Conservation (phyloP, 2,329 filamentous ascomycete species). For the Cladophialophora bantiana region DNA sequence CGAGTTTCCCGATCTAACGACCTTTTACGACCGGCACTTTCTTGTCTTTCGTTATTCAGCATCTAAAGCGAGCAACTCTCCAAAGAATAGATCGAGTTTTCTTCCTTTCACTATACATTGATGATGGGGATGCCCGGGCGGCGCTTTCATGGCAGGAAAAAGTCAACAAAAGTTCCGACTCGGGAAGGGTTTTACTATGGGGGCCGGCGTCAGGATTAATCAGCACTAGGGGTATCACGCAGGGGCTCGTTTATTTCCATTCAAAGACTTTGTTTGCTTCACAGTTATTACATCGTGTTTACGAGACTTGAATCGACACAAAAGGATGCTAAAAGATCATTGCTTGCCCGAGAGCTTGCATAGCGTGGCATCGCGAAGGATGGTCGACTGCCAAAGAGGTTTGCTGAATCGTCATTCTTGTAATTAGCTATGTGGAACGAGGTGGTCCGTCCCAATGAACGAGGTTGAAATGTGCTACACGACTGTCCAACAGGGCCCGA, state of each 20-base stretch:
- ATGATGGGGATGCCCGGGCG: conserved; percentile 31
- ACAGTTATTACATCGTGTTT: conserved; percentile 19
- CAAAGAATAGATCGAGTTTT: conserved; percentile 31
- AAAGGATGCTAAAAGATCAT: conserved; percentile 18
- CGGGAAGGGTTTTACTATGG: conserved; percentile 14
- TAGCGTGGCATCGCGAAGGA: conserved; percentile 16
- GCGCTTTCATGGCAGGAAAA: conserved; percentile 31
- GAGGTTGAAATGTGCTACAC: conserved; percentile 21
- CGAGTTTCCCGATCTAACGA: conserved; percentile 35
- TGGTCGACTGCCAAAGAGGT: conserved; percentile 17
- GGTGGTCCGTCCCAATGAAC: conserved; percentile 24
- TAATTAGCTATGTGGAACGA: conserved; percentile 38
- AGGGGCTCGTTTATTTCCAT: conserved; percentile 20
- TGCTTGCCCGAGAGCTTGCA: conserved; percentile 23
- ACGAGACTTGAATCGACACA: conserved; percentile 22
- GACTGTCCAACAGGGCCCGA: conserved; percentile 11
- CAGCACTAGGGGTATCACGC: conserved; percentile 16
- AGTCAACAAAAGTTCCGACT: conserved; percentile 34
- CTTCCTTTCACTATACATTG: conserved; percentile 31
- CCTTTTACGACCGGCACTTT: conserved; percentile 33
- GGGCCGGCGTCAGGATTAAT: conserved; percentile 27
- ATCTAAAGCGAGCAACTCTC: conserved; percentile 36
- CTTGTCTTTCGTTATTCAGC: conserved; percentile 36
- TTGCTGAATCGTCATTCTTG: conserved; percentile 29
- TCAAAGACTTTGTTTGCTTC: conserved; percentile 25